These are phyloP conservation scores for Avena atlantica DNA, from an alignment of 176 grass and related monocot genomes.

Conservation along the genomic window DNA sequence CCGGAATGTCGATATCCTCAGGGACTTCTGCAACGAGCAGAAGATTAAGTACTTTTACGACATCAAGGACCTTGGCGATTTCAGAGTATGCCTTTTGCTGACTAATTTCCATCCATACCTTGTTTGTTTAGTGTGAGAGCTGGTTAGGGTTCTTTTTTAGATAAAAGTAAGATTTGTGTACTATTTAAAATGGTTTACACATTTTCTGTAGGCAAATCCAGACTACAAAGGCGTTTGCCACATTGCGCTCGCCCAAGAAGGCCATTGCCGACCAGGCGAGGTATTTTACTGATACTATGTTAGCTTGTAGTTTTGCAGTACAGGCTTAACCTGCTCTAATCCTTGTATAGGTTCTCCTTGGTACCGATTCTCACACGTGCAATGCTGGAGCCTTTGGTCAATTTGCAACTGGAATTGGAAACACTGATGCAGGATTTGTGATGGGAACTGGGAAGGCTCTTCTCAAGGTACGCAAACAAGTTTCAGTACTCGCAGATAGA, in stretches of 20 bases:
- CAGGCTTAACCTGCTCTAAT: slow-evolving; percentile 15
- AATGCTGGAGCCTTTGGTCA: slow-evolving; percentile 98
- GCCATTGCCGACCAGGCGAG: slow-evolving; percentile 95
- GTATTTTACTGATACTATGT: slow-evolving; percentile 28
- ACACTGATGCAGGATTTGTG: slow-evolving; percentile 95
- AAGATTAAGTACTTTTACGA: slow-evolving; percentile 98
- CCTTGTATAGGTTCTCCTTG: slow-evolving; percentile 78
- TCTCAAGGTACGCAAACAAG: slow-evolving; percentile 68
- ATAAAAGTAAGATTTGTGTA: background rate
- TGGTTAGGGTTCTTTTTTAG: background rate
- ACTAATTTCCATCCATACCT: background rate
- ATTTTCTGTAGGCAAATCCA: slow-evolving; percentile 71
- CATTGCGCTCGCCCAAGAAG: slow-evolving; percentile 92
- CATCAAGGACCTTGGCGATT: slow-evolving; percentile 84
- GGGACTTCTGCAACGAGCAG: slow-evolving; percentile 82
- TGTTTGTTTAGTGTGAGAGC: slow-evolving; percentile 9
- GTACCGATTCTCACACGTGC: slow-evolving; percentile 95
- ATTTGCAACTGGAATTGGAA: slow-evolving; percentile 97
- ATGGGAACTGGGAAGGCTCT: slow-evolving; percentile 91
- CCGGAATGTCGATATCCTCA: slow-evolving; percentile 88
- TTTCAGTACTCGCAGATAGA: background rate
- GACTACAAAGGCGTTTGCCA: slow-evolving; percentile 99
- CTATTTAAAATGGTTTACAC: background rate
- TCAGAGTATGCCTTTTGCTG: slow-evolving; percentile 54
- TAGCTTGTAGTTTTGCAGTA: background rate